Percentiles rank a stretch among this genome's conserved stretches.
These are phyloP conservation scores for Macaranga tanarius DNA, from an alignment of 441 rosid species.

Conservation along the genomic window DNA sequence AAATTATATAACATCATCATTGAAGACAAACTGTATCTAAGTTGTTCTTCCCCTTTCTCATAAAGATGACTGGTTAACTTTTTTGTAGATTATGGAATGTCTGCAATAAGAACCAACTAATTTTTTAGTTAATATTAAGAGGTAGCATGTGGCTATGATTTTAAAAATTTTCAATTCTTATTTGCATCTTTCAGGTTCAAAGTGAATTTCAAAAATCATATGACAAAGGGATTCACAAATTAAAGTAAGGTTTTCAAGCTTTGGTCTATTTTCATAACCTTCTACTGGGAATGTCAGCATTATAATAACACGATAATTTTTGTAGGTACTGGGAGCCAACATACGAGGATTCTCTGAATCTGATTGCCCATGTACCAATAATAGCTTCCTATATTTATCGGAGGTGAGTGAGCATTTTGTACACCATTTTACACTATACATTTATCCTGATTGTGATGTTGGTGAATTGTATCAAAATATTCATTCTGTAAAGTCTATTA, in stretches of 20 bases:
- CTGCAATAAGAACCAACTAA: not conserved
- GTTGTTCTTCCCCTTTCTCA: not conserved
- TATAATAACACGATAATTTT: slow-evolving; percentile 22
- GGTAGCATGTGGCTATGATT: not conserved
- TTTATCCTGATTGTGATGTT: not conserved
- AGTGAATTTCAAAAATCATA: slow-evolving; percentile 98
- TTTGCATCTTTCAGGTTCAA: slow-evolving; percentile 59
- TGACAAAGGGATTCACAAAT: slow-evolving; percentile 81
- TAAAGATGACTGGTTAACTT: not conserved
- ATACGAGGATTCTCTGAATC: slow-evolving; percentile 82
- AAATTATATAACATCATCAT: too few relatives aligned
- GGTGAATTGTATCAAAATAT: slow-evolving; percentile 7
- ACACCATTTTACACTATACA: slow-evolving; percentile 14
- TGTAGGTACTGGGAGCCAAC: slow-evolving; percentile 96
- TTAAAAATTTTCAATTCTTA: slow-evolving; percentile 18
- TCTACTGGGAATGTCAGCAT: slow-evolving; percentile 21
- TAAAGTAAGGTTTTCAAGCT: slow-evolving; percentile 55
- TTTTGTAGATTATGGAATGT: not conserved
- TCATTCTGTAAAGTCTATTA: not conserved
- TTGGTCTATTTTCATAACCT: slow-evolving; percentile 19
- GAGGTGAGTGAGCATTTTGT: slow-evolving; percentile 51
- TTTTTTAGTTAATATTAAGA: not conserved
- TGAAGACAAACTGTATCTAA: not conserved
- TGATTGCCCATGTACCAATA: slow-evolving; percentile 83
- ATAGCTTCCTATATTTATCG: slow-evolving; percentile 89